A percentile compares a stretch with the other conserved stretches of the same genome.
Conservation (phyloP, 192 early-diverging fungal genomes). For the Coemansia sp. region DNA sequence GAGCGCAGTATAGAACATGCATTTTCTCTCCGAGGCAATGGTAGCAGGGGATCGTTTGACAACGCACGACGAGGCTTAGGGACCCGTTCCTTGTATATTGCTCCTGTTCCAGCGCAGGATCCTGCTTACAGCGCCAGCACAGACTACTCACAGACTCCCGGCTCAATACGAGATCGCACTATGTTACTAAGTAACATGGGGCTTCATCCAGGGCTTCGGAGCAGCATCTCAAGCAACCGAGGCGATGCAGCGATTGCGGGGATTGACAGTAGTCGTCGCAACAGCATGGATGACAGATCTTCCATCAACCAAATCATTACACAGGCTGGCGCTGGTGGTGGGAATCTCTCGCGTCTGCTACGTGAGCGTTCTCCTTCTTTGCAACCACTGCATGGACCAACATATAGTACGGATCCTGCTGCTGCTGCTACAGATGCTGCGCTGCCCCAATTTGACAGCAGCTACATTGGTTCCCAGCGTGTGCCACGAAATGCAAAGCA, state of each 20-base stretch:
- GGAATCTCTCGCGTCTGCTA: slow-evolving; percentile 46
- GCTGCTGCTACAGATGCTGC: not conserved
- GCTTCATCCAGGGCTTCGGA: slow-evolving; percentile 25
- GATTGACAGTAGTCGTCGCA: slow-evolving; percentile 20
- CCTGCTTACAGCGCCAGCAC: slow-evolving; percentile 11
- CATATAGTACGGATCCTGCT: not conserved
- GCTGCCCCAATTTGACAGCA: slow-evolving; percentile 33
- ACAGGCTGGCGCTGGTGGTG: slow-evolving; percentile 11
- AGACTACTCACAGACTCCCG: slow-evolving; percentile 50
- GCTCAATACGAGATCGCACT: slow-evolving; percentile 51
- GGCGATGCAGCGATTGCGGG: slow-evolving; percentile 10
- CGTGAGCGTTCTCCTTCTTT: slow-evolving; percentile 32
- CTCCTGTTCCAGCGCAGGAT: not conserved
- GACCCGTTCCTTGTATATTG: slow-evolving; percentile 31
- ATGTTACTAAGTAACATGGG: slow-evolving; percentile 45
- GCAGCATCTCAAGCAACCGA: slow-evolving; percentile 20
- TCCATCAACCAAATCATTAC: slow-evolving; percentile 46
- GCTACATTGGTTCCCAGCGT: slow-evolving; percentile 28
- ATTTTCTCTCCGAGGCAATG: slow-evolving; percentile 29
- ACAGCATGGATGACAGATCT: slow-evolving; percentile 39
- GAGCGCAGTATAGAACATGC: slow-evolving; percentile 23
- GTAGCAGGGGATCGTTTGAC: slow-evolving; percentile 10
- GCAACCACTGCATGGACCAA: not conserved
- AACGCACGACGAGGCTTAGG: slow-evolving; percentile 25
- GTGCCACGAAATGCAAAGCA: slow-evolving; percentile 46